Percentiles rank a stretch among this genome's conserved stretches.
Conservation (phyloP, 768 basidiomycete species). For the Suillus tomentosus region DNA sequence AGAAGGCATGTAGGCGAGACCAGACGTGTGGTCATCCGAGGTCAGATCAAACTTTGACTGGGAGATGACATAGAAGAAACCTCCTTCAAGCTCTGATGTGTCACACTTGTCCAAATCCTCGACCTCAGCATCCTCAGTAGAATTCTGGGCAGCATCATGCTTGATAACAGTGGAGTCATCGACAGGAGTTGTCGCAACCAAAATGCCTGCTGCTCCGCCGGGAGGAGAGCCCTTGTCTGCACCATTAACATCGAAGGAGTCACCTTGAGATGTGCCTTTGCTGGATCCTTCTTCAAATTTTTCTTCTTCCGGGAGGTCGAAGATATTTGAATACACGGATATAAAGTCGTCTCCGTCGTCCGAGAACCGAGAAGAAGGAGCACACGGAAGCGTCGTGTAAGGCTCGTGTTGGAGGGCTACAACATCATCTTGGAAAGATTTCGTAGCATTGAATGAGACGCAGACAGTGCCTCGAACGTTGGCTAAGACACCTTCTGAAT, state of each 20-base stretch:
- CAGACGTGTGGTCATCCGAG: conserved; percentile 1
- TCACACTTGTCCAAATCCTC: background rate
- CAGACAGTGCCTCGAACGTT: conserved; percentile 19
- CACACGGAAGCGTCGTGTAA: background rate
- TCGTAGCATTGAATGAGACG: background rate
- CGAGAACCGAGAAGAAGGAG: conserved; percentile 1
- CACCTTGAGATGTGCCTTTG: background rate
- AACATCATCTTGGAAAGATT: background rate
- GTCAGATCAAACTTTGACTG: background rate
- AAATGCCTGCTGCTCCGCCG: background rate
- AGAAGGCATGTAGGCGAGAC: conserved; percentile 3
- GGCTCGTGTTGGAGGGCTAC: background rate
- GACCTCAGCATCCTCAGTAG: background rate
- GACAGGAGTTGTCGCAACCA: background rate
- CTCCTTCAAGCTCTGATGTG: background rate
- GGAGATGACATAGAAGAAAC: background rate
- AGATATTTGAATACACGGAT: conserved; percentile 8
- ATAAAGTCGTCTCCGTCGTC: conserved; percentile 5
- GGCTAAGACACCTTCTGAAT: conserved; percentile 23
- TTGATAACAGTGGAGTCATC: background rate
- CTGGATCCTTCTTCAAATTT: background rate
- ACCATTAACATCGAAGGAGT: no score
- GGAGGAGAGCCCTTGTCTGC: conserved; percentile 1
- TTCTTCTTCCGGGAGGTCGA: conserved; percentile 3
- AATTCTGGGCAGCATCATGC: background rate